Percentiles rank a stretch among this genome's conserved stretches.
phyloP scores from a whole-genome alignment of 164 flowering plant species.

The Cinnamomum micranthum region DNA sequence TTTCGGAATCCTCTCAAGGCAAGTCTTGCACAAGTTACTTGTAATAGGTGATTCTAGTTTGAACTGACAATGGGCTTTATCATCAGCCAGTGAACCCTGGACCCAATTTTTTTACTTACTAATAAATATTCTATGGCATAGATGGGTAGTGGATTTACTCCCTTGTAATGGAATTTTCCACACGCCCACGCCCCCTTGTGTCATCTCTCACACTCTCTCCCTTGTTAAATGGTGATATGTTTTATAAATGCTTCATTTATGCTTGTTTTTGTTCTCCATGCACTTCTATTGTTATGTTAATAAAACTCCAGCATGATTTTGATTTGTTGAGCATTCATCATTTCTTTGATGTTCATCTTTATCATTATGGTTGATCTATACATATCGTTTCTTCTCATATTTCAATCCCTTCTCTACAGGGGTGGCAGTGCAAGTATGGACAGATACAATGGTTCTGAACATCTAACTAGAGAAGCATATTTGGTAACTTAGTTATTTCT shows the following conservation, averaged over 20 bases:
- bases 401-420: constrained; percentile 16
- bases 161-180: too few species aligned
- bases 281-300: not conserved
- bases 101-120: too few species aligned
- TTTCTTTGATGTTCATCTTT: not conserved
- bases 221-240: not conserved
- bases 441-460: constrained; percentile 38
- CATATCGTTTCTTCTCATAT: constrained; percentile 5
- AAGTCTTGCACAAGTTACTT: too few species aligned
- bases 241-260: not conserved
- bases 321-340: not conserved
- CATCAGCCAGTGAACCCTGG: too few species aligned
- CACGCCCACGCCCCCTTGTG: not conserved
- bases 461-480: constrained; percentile 36
- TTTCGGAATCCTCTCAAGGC: too few species aligned
- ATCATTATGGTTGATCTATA: not conserved
- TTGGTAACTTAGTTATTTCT: constrained; percentile 27
- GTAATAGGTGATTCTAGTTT: too few species aligned
- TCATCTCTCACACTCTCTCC: not conserved
- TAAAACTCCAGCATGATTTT: not conserved
- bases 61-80: too few species aligned
- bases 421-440: constrained; percentile 53
- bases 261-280: not conserved
- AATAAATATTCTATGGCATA: too few species aligned
- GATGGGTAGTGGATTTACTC: too few species aligned